Evolutionary conservation across 2,329 filamentous ascomycete species (phyloP).

Genomic region (Fusarium cyanostomum): DNA sequence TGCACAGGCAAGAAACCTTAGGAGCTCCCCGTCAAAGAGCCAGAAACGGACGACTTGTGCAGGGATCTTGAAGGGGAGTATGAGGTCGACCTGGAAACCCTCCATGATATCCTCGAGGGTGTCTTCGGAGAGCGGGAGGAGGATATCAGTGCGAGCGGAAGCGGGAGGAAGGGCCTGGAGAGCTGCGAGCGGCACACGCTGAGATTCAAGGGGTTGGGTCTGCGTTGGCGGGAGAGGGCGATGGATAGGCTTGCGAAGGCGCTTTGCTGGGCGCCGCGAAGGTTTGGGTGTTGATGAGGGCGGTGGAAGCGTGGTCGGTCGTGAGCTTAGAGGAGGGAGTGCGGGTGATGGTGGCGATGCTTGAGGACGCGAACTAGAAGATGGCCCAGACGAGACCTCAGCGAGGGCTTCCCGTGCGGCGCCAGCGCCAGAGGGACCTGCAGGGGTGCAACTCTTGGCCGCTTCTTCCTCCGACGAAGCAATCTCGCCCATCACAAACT

Average conservation of each 20-base stretch:
- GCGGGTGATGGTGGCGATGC: conserved; percentile 18
- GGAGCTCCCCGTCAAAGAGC: conserved; percentile 64
- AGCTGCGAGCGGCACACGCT: conserved; percentile 61
- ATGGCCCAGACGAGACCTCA: conserved; percentile 23
- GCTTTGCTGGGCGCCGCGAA: conserved; percentile 21
- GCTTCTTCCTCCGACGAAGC: conserved; percentile 41
- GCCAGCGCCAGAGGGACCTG: neutral
- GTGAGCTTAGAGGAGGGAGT: conserved; percentile 17
- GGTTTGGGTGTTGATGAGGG: conserved; percentile 23
- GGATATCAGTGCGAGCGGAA: conserved; percentile 62
- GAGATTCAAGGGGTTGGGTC: conserved; percentile 51
- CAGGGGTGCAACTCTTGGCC: conserved; percentile 15
- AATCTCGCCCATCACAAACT: conserved; percentile 48
- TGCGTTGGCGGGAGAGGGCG: conserved; percentile 37
- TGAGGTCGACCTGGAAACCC: conserved; percentile 63
- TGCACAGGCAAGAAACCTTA: conserved; percentile 69
- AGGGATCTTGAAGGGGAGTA: conserved; percentile 65
- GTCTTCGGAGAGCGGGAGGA: conserved; percentile 60
- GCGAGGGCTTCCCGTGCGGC: neutral
- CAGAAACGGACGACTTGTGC: conserved; percentile 67
- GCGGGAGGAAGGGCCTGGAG: conserved; percentile 60
- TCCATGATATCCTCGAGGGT: conserved; percentile 60
- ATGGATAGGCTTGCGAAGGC: conserved; percentile 44
- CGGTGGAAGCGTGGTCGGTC: conserved; percentile 29
- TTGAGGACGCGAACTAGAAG: conserved; percentile 17